These are phyloP conservation scores for Cercophora newfieldiana DNA, from an alignment of 495 filamentous ascomycete species.

Conservation along the genomic window DNA sequence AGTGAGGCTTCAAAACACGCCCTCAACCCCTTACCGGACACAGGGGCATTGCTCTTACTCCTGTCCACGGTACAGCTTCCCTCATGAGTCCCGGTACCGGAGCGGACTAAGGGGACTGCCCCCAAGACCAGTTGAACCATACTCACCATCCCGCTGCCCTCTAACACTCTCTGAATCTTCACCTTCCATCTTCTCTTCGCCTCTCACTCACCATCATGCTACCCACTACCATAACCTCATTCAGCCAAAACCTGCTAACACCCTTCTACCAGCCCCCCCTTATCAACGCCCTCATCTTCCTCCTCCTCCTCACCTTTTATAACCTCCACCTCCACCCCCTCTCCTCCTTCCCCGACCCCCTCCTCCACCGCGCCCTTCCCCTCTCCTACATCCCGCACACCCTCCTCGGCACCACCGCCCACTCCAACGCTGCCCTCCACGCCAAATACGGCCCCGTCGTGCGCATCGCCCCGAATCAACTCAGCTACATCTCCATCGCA, in stretches of 20 bases:
- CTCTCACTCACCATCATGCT: too few relatives aligned
- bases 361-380: constrained; percentile 20
- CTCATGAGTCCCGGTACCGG: too few relatives aligned
- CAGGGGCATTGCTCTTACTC: too few relatives aligned
- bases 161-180: too few relatives aligned
- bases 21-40: too few relatives aligned
- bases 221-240: neutral
- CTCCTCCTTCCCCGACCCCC: constrained; percentile 50
- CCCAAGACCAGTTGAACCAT: too few relatives aligned
- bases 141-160: too few relatives aligned
- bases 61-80: too few relatives aligned
- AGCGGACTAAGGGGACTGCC: too few relatives aligned
- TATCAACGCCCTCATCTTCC: neutral
- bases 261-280: neutral
- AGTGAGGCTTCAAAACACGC: too few relatives aligned
- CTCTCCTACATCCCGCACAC: constrained; percentile 19
- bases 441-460: constrained; percentile 26
- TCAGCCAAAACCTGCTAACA: neutral
- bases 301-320: constrained; percentile 29
- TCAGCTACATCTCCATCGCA: constrained; percentile 23
- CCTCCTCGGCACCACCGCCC: constrained; percentile 18
- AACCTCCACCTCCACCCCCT: constrained; percentile 53
- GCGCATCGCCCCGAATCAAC: constrained; percentile 27
- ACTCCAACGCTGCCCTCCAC: constrained; percentile 23
- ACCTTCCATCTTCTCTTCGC: neutral